These are phyloP conservation scores for Inonotus hispidus DNA, from an alignment of 1,284 basidiomycete genomes.

Conservation along the genomic window DNA sequence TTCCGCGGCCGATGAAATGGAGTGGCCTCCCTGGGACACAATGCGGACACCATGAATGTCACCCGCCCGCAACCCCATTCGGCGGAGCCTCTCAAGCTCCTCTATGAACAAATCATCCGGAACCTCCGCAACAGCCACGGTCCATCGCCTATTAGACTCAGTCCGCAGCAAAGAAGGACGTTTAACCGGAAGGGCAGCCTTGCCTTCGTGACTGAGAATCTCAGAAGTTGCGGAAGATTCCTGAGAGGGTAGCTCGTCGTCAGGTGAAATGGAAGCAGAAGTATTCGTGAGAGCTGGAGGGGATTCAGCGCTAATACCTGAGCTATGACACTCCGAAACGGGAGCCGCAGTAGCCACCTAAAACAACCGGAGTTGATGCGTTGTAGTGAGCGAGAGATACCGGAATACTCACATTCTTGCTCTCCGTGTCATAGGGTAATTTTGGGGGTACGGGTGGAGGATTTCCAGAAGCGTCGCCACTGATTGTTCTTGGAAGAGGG, in stretches of 20 bases:
- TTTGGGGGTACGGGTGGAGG: slow-evolving; percentile 16
- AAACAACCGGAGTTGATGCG: background rate
- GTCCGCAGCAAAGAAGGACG: slow-evolving; percentile 17
- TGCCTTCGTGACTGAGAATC: background rate
- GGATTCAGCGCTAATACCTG: background rate
- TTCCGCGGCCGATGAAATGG: slow-evolving; percentile 23
- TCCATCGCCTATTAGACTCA: slow-evolving; percentile 29
- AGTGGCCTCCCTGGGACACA: slow-evolving; percentile 16
- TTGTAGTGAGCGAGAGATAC: background rate
- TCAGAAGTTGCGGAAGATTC: slow-evolving; percentile 1
- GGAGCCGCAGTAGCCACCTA: background rate
- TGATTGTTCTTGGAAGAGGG: background rate
- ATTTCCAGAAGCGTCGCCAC: background rate
- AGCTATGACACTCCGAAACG: background rate
- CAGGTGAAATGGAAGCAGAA: slow-evolving; percentile 11
- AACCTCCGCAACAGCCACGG: slow-evolving; percentile 34
- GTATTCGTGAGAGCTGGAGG: slow-evolving; percentile 5
- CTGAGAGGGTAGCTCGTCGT: slow-evolving; percentile 1
- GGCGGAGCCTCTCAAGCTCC: slow-evolving; percentile 33
- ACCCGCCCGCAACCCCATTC: slow-evolving; percentile 24
- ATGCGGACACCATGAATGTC: slow-evolving; percentile 20
- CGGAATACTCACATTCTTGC: background rate
- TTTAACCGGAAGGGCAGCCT: background rate
- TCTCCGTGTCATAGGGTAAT: background rate
- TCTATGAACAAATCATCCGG: slow-evolving; percentile 33